Conservation (phyloP, 2,329 filamentous ascomycete genomes). For the Cladosporium sphaerospermum region DNA sequence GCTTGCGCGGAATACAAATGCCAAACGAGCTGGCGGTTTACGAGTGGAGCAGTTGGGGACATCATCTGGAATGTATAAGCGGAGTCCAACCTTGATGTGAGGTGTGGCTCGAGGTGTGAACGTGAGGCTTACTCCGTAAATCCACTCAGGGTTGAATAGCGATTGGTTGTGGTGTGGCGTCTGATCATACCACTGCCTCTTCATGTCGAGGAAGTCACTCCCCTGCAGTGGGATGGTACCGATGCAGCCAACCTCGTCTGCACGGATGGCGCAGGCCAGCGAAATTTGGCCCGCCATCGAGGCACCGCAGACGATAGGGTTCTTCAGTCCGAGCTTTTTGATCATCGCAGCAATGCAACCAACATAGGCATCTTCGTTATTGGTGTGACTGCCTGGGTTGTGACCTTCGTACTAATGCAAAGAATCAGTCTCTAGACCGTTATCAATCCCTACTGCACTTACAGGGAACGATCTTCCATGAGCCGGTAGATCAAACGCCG, state of each 20-base stretch:
- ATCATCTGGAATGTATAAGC: constrained; percentile 31
- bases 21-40: constrained; percentile 45
- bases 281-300: constrained; percentile 48
- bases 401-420: constrained; percentile 4
- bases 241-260: constrained; percentile 42
- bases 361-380: constrained; percentile 43
- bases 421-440: too few relatives aligned
- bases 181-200: constrained; percentile 38
- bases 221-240: constrained; percentile 44
- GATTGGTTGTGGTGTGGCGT: constrained; percentile 44
- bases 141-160: constrained; percentile 41
- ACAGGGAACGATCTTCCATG: constrained; percentile 44
- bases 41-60: constrained; percentile 39
- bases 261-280: constrained; percentile 41
- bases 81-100: constrained; percentile 15
- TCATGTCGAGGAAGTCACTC: constrained; percentile 38
- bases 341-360: constrained; percentile 42
- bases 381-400: constrained; percentile 40
- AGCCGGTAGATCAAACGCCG: constrained; percentile 45
- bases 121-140: constrained; percentile 33
- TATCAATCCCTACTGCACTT: not conserved
- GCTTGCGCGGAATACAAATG: constrained; percentile 45
- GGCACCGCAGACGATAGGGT: constrained; percentile 45
- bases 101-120: not conserved
- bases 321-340: constrained; percentile 38